A percentile compares a stretch with the other conserved stretches of the same genome.
Evolutionary conservation across 2,329 filamentous ascomycete species (phyloP).

Genomic region (Dryadomyces sulphureus): DNA sequence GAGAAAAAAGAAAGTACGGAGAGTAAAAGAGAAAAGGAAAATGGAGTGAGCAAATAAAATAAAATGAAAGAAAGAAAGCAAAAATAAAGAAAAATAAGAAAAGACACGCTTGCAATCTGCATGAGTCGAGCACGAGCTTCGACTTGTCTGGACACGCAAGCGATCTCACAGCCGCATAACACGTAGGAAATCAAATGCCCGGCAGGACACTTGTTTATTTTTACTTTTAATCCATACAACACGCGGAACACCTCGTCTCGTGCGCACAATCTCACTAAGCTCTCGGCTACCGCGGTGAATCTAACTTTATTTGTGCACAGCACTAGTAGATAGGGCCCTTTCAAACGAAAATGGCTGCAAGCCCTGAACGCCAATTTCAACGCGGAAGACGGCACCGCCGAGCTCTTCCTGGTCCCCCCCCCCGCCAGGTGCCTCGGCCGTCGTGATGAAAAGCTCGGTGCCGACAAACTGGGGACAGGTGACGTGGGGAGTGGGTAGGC

Average conservation of each 20-base stretch:
- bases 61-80: background rate
- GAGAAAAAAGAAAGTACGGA: background rate
- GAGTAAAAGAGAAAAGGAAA: background rate
- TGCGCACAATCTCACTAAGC: too few species aligned
- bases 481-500: slow-evolving; percentile 61
- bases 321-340: too few species aligned
- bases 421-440: slow-evolving; percentile 44
- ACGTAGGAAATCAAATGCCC: too few species aligned
- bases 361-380: slow-evolving; percentile 62
- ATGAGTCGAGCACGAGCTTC: too few species aligned
- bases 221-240: too few species aligned
- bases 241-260: too few species aligned
- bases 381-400: slow-evolving; percentile 58
- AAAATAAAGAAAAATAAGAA: background rate
- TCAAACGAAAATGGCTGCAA: slow-evolving; percentile 50
- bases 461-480: slow-evolving; percentile 74
- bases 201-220: too few species aligned
- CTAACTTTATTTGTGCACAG: too few species aligned
- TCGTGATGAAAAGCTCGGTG: slow-evolving; percentile 63
- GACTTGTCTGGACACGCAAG: too few species aligned
- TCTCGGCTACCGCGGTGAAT: too few species aligned
- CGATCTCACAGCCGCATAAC: too few species aligned
- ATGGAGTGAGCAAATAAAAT: background rate
- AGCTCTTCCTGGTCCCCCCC: slow-evolving; percentile 40
- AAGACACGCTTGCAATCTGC: too few species aligned